Evolutionary conservation across 441 rosid genomes (phyloP).

Genomic region (Erodium moschatum): DNA sequence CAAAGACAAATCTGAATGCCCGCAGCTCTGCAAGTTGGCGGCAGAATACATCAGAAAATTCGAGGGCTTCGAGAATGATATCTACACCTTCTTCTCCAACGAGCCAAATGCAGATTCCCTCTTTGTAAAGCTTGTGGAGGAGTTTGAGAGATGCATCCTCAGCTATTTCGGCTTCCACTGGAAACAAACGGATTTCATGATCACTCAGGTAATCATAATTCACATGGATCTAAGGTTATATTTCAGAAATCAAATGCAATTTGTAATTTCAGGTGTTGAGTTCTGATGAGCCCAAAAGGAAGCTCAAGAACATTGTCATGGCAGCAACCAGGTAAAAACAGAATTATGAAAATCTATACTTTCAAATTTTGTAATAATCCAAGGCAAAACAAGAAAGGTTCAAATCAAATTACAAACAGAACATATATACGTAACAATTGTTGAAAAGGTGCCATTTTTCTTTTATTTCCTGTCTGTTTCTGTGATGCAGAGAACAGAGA

Average conservation of each 20-base stretch:
- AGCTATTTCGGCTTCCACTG: constrained; percentile 95
- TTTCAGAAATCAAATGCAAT: neutral
- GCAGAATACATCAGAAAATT: constrained; percentile 65
- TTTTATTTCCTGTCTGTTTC: neutral
- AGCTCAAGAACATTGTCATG: constrained; percentile 81
- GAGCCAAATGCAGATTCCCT: constrained; percentile 80
- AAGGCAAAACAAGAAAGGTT: too few species aligned
- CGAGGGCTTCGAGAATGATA: constrained; percentile 69
- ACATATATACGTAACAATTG: neutral
- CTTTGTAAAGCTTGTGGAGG: constrained; percentile 83
- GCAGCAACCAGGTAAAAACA: constrained; percentile 67
- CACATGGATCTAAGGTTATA: too few species aligned
- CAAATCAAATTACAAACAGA: too few species aligned
- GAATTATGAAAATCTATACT: too few species aligned
- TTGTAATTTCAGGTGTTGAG: constrained; percentile 50
- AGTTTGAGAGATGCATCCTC: constrained; percentile 90
- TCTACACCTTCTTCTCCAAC: constrained; percentile 49
- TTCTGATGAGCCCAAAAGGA: constrained; percentile 75
- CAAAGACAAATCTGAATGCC: constrained; percentile 75
- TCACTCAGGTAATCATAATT: constrained; percentile 51
- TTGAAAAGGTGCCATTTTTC: too few species aligned
- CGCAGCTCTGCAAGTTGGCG: constrained; percentile 64
- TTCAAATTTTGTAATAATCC: too few species aligned
- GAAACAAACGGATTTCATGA: constrained; percentile 77
- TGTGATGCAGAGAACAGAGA: constrained; percentile 47